Percentiles rank a stretch among this genome's conserved stretches.
Conservation (phyloP, 1,284 basidiomycete genomes). For the Cutaneotrichosporon cutaneum region DNA sequence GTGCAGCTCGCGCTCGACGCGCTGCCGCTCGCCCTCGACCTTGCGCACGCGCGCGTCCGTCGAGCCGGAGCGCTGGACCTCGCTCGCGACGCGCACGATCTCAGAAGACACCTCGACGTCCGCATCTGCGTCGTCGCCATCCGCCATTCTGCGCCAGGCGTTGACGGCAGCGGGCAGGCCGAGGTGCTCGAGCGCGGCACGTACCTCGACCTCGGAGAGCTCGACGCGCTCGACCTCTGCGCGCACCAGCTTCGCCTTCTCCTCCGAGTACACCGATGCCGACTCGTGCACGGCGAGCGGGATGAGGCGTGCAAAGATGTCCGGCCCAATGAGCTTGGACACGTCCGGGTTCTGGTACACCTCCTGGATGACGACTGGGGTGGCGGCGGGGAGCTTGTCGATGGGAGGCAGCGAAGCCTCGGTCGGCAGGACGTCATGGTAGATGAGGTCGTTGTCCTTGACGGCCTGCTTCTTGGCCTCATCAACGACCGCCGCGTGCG, state of each 20-base stretch:
- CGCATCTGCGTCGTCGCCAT: conserved; percentile 58
- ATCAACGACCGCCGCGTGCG: conserved; percentile 71
- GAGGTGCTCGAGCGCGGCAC: conserved; percentile 76
- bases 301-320: conserved; percentile 83
- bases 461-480: conserved; percentile 75
- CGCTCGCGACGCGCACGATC: conserved; percentile 72
- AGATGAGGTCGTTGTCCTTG: conserved; percentile 95
- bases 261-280: conserved; percentile 94
- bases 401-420: conserved; percentile 75
- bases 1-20: conserved; percentile 64
- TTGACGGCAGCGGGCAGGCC: conserved; percentile 75
- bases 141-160: conserved; percentile 72
- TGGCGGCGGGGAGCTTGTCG: conserved; percentile 75
- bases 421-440: conserved; percentile 87
- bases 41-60: conserved; percentile 59
- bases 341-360: conserved; percentile 89
- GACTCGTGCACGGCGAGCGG: conserved; percentile 94
- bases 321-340: conserved; percentile 89
- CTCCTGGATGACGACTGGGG: conserved; percentile 86
- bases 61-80: conserved; percentile 65
- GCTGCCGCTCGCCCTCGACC: conserved; percentile 64
- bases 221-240: conserved; percentile 86
- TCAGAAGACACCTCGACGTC: conserved; percentile 65
- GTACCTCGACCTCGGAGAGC: conserved; percentile 73
- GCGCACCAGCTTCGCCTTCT: conserved; percentile 94